Conservation (phyloP, 108 stramenopile species). For the Nannochloropsis granulata region DNA sequence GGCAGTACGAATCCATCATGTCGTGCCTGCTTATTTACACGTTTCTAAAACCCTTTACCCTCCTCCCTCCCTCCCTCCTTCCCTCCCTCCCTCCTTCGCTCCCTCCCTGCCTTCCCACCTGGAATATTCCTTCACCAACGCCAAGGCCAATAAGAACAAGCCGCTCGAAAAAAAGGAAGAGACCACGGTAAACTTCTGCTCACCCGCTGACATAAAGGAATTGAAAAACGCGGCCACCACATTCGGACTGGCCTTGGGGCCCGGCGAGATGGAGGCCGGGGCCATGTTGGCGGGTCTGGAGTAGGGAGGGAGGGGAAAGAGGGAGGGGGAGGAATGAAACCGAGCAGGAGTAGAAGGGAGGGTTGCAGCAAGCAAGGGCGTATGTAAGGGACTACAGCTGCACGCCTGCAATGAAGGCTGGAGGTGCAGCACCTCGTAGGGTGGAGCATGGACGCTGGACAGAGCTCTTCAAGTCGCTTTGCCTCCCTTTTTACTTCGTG, state of each 20-base stretch:
- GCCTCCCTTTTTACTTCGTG: no score
- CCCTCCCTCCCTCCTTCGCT: background rate
- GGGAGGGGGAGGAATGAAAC: background rate
- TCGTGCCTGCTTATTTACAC: no score
- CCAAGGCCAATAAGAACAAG: background rate
- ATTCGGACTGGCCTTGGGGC: background rate
- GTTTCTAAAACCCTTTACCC: no score
- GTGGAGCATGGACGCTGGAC: no score
- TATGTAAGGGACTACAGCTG: no score
- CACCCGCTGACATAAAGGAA: background rate
- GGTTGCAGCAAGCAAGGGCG: no score
- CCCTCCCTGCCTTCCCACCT: background rate
- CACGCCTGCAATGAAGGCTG: no score
- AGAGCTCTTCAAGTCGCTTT: no score
- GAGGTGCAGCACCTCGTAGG: no score
- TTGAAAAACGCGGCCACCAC: background rate
- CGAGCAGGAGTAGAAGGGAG: no score
- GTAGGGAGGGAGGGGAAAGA: background rate
- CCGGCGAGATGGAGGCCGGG: background rate
- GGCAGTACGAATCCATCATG: no score
- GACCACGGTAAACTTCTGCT: background rate
- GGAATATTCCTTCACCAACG: background rate
- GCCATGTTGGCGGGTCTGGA: background rate
- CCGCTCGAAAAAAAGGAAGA: background rate
- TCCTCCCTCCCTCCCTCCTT: no score